phyloP scores from a whole-genome alignment of 192 early-diverging fungal genomes.

The Backusella tarrabulga region DNA sequence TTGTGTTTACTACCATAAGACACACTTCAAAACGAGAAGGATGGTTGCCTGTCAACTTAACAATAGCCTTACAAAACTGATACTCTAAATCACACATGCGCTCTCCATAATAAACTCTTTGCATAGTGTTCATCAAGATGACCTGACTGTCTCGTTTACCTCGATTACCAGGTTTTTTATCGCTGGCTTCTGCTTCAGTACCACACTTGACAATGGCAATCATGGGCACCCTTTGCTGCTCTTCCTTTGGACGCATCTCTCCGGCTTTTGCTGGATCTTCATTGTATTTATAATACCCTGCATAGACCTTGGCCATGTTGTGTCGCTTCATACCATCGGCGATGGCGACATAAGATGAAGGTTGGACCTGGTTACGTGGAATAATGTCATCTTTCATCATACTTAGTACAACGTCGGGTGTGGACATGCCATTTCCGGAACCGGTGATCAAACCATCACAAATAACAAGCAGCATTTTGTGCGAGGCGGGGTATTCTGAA shows the following conservation, averaged over 20 bases:
- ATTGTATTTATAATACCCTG: slow-evolving; percentile 80
- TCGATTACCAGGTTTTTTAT: slow-evolving; percentile 77
- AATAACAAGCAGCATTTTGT: slow-evolving; percentile 79
- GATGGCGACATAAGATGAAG: slow-evolving; percentile 84
- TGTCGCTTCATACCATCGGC: slow-evolving; percentile 85
- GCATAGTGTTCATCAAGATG: slow-evolving; percentile 89
- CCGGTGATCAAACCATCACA: slow-evolving; percentile 81
- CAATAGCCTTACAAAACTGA: slow-evolving; percentile 73
- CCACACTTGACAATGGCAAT: slow-evolving; percentile 77
- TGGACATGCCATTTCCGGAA: slow-evolving; percentile 66
- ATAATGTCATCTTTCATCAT: slow-evolving; percentile 79
- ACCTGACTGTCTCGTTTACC: slow-evolving; percentile 96
- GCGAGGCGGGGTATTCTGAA: slow-evolving; percentile 71
- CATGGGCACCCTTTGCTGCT: slow-evolving; percentile 66
- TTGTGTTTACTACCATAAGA: slow-evolving; percentile 56
- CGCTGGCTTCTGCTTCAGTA: slow-evolving; percentile 55
- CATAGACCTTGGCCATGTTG: slow-evolving; percentile 92
- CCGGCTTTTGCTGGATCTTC: slow-evolving; percentile 36
- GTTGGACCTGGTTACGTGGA: slow-evolving; percentile 61
- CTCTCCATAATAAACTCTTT: slow-evolving; percentile 79
- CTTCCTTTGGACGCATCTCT: slow-evolving; percentile 34
- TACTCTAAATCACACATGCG: slow-evolving; percentile 79
- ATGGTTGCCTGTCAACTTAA: slow-evolving; percentile 65
- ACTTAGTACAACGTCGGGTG: slow-evolving; percentile 73
- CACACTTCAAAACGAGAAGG: slow-evolving; percentile 73